These are phyloP conservation scores for Terfezia boudieri DNA, from an alignment of 495 filamentous ascomycete genomes.

Conservation along the genomic window DNA sequence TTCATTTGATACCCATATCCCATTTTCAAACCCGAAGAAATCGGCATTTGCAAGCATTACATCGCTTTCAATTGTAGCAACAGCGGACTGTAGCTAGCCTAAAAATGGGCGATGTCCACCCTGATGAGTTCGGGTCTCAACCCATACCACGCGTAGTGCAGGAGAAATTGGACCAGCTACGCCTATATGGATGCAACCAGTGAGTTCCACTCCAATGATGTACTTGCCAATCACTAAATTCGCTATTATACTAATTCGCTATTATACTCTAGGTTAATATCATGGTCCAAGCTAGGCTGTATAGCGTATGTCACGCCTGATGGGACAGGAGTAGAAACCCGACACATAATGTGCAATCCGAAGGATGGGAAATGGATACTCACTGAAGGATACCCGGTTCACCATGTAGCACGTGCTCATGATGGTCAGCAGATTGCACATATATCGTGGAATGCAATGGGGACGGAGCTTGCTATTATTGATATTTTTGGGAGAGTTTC, in stretches of 20 bases:
- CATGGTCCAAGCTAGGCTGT: conserved; percentile 75
- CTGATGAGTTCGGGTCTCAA: too few species aligned
- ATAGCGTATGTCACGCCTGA: conserved; percentile 64
- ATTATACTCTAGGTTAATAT: conserved; percentile 39
- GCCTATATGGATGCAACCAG: conserved; percentile 60
- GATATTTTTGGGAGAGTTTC: conserved; percentile 17
- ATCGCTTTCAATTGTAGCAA: too few species aligned
- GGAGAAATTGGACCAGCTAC: conserved; percentile 46
- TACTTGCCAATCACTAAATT: background rate
- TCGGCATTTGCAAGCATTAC: too few species aligned
- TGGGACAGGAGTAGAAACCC: conserved; percentile 42
- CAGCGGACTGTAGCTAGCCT: too few species aligned
- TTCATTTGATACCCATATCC: too few species aligned
- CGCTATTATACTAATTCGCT: background rate
- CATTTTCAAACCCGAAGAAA: too few species aligned
- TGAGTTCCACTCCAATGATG: conserved; percentile 26
- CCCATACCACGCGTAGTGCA: background rate
- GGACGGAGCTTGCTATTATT: conserved; percentile 17
- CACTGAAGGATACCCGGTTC: conserved; percentile 29
- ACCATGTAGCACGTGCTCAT: conserved; percentile 12
- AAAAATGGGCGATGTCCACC: too few species aligned
- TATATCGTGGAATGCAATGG: conserved; percentile 15
- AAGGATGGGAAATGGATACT: conserved; percentile 58
- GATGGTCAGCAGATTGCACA: conserved; percentile 17
- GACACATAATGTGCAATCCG: conserved; percentile 45